These are phyloP conservation scores for Orychophragmus violaceus DNA, from an alignment of 345 rosid species.

Conservation along the genomic window DNA sequence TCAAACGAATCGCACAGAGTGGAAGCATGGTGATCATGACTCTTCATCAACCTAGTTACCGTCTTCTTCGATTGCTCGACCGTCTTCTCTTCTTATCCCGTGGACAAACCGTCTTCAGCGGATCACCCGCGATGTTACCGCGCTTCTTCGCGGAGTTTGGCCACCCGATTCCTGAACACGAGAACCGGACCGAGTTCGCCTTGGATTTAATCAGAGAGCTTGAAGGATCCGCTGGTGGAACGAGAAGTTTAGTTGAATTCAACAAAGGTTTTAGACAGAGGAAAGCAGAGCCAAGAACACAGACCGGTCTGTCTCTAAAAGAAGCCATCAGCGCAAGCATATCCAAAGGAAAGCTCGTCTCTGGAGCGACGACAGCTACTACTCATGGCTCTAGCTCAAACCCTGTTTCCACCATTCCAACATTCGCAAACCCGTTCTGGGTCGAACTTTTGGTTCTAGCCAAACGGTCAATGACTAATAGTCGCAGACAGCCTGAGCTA, in stretches of 20 bases:
- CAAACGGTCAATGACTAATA: conserved; percentile 38
- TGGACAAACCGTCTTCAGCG: conserved; percentile 87
- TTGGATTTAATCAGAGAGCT: conserved; percentile 76
- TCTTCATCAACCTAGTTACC: conserved; percentile 82
- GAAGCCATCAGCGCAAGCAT: conserved; percentile 32
- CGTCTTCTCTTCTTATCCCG: conserved; percentile 70
- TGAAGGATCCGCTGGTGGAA: conserved; percentile 79
- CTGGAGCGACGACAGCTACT: conserved; percentile 16
- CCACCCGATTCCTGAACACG: conserved; percentile 78
- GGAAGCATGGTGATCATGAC: conserved; percentile 93
- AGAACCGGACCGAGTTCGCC: conserved; percentile 81
- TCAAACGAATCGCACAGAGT: conserved; percentile 76
- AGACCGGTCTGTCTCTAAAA: conserved; percentile 16
- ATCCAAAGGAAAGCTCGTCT: conserved; percentile 30
- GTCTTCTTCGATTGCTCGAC: conserved; percentile 62
- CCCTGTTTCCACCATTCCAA: conserved; percentile 23
- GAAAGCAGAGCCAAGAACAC: conserved; percentile 29
- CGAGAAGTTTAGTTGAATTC: conserved; percentile 73
- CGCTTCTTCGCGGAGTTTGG: conserved; percentile 64
- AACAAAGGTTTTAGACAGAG: conserved; percentile 29
- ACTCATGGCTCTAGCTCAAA: not conserved
- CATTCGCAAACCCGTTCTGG: conserved; percentile 32
- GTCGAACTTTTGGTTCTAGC: conserved; percentile 23
- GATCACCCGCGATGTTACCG: conserved; percentile 55
- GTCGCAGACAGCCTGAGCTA: conserved; percentile 30